These are phyloP conservation scores for Sophora flavescens DNA, from an alignment of 306 rosid genomes.

Conservation along the genomic window DNA sequence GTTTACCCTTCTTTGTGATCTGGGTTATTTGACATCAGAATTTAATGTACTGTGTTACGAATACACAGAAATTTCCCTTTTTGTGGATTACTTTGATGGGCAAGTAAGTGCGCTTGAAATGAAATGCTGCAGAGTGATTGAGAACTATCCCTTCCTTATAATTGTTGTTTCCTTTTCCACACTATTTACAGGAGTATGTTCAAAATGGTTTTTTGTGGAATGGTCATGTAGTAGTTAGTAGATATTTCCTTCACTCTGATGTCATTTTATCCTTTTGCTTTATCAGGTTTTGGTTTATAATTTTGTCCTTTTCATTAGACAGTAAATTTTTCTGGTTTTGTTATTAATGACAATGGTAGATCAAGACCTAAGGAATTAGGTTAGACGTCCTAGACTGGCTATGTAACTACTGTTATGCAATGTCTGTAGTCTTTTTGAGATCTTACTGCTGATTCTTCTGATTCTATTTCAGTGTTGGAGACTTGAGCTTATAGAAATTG, in stretches of 20 bases:
- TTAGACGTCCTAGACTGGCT: background rate
- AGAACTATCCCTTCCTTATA: background rate
- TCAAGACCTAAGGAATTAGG: background rate
- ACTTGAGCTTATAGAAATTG: conserved; percentile 17
- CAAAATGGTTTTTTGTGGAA: background rate
- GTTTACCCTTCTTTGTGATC: background rate
- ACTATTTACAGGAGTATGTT: background rate
- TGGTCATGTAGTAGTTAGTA: background rate
- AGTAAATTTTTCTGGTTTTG: conserved; percentile 2
- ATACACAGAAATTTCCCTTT: background rate
- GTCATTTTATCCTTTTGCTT: conserved; percentile 21
- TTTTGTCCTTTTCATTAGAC: background rate
- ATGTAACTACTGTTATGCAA: background rate
- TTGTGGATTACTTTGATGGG: background rate
- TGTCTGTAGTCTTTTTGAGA: conserved; percentile 31
- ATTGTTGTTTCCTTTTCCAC: background rate
- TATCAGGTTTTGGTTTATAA: background rate
- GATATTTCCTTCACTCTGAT: background rate
- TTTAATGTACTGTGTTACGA: background rate
- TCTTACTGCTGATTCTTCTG: conserved; percentile 34
- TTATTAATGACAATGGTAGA: background rate
- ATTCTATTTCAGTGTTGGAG: conserved; percentile 46
- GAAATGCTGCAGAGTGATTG: background rate
- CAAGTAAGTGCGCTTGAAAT: conserved; percentile 9
- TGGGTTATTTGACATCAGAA: conserved; percentile 11